Conservation (phyloP, 345 rosid genomes). For the Alliaria petiolata region DNA sequence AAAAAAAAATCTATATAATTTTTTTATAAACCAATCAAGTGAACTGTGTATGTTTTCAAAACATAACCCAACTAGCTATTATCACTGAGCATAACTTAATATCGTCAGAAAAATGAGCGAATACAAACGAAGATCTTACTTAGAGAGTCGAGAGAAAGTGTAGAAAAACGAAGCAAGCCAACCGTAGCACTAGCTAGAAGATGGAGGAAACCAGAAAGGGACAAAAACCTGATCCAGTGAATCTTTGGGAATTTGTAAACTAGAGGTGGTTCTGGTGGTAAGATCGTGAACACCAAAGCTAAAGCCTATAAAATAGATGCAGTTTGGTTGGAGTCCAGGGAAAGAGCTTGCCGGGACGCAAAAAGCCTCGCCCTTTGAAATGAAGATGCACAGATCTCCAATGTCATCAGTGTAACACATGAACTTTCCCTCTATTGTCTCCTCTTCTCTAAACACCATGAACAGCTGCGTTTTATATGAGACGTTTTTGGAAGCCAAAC, state of each 20-base stretch:
- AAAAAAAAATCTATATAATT: no score
- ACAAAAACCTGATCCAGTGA: not conserved
- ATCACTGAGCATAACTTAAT: no score
- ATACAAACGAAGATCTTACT: no score
- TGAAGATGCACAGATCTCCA: not conserved
- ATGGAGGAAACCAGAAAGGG: not conserved
- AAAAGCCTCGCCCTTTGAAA: not conserved
- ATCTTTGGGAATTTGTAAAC: not conserved
- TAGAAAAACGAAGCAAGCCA: not conserved
- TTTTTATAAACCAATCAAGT: no score
- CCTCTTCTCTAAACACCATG: not conserved
- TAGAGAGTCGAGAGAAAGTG: no score
- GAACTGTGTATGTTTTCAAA: no score
- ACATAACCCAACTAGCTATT: not conserved
- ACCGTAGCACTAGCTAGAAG: not conserved
- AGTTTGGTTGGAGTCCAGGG: conserved; percentile 1
- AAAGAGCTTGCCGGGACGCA: not conserved
- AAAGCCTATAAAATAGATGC: conserved; percentile 4
- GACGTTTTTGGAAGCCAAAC: not conserved
- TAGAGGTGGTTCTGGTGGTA: not conserved
- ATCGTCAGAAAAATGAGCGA: no score
- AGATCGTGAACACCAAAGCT: not conserved
- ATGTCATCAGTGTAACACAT: not conserved
- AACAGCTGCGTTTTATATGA: not conserved
- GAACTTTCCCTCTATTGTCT: not conserved